Conservation (phyloP, 139 green algal species). For the Coelastrella sp. region DNA sequence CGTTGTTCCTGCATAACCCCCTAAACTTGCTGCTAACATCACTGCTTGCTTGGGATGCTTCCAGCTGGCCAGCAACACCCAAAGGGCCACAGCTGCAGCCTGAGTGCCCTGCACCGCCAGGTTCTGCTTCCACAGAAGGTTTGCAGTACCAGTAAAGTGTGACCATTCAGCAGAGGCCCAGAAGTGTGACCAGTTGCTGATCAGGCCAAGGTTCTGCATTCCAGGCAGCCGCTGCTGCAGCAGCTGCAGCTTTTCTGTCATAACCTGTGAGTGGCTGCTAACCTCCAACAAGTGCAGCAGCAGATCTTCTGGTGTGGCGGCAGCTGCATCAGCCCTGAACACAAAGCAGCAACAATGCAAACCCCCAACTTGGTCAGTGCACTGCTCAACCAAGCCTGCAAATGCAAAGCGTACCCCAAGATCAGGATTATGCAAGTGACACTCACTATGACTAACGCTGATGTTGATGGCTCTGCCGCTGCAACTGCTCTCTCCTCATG, state of each 20-base stretch:
- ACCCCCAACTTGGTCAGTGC: background rate
- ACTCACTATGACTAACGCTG: no score
- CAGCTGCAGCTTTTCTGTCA: slow-evolving; percentile 15
- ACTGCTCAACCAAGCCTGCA: background rate
- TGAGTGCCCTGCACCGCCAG: slow-evolving; percentile 45
- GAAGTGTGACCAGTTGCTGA: slow-evolving; percentile 37
- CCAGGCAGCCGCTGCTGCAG: slow-evolving; percentile 19
- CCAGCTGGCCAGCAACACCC: slow-evolving; percentile 54
- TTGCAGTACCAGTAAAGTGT: background rate
- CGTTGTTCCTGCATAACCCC: slow-evolving; percentile 52
- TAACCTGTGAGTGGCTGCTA: background rate
- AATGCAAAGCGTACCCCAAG: background rate
- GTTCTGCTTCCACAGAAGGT: slow-evolving; percentile 38
- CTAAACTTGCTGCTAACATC: slow-evolving; percentile 51
- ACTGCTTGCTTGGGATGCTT: slow-evolving; percentile 60
- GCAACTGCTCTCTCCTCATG: background rate
- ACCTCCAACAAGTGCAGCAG: slow-evolving; percentile 2
- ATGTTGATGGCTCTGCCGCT: no score
- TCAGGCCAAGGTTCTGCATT: background rate
- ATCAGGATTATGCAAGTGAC: no score
- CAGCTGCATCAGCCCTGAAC: slow-evolving; percentile 13
- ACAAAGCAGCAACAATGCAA: background rate
- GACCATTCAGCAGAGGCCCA: slow-evolving; percentile 29
- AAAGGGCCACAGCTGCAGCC: slow-evolving; percentile 56
- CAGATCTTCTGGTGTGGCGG: background rate